phyloP scores from a whole-genome alignment of 1,284 basidiomycete genomes.

The Ustilago hordei region DNA sequence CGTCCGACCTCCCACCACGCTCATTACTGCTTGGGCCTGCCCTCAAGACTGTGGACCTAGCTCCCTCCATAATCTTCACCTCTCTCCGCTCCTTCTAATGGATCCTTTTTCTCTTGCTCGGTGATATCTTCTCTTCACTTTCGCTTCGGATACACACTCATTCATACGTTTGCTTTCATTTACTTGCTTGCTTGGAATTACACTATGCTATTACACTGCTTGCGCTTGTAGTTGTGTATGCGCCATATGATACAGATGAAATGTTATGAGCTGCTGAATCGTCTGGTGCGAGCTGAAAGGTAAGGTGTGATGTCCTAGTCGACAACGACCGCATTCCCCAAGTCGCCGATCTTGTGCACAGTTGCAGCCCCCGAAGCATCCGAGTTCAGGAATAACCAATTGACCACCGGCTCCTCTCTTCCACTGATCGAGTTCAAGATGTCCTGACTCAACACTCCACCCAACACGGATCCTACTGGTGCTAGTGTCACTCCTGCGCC shows the following conservation, averaged over 20 bases:
- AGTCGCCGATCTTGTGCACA: slow-evolving; percentile 19
- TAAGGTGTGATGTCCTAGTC: slow-evolving; percentile 2
- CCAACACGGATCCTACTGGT: slow-evolving; percentile 85
- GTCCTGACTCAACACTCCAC: slow-evolving; percentile 93
- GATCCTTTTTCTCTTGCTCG: not conserved
- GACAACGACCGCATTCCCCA: slow-evolving; percentile 11
- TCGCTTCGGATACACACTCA: slow-evolving; percentile 6
- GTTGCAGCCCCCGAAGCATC: slow-evolving; percentile 23
- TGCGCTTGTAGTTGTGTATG: not conserved
- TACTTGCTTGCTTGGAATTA: not conserved
- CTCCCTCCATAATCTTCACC: not conserved
- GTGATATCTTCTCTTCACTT: not conserved
- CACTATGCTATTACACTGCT: slow-evolving; percentile 1
- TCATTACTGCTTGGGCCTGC: not conserved
- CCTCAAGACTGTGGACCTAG: slow-evolving; percentile 2
- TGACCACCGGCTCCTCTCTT: slow-evolving; percentile 89
- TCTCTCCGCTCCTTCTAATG: not conserved
- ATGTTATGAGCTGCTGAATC: not conserved
- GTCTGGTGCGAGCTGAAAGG: not conserved
- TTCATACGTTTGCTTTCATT: slow-evolving; percentile 1
- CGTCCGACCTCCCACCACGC: not conserved
- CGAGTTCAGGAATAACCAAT: slow-evolving; percentile 90
- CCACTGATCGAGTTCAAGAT: slow-evolving; percentile 90
- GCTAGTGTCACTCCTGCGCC: slow-evolving; percentile 80
- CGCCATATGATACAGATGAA: not conserved